Percentiles rank a stretch among this genome's conserved stretches.
phyloP scores from a whole-genome alignment of 1,284 basidiomycete genomes.

The Naganishia albida region DNA sequence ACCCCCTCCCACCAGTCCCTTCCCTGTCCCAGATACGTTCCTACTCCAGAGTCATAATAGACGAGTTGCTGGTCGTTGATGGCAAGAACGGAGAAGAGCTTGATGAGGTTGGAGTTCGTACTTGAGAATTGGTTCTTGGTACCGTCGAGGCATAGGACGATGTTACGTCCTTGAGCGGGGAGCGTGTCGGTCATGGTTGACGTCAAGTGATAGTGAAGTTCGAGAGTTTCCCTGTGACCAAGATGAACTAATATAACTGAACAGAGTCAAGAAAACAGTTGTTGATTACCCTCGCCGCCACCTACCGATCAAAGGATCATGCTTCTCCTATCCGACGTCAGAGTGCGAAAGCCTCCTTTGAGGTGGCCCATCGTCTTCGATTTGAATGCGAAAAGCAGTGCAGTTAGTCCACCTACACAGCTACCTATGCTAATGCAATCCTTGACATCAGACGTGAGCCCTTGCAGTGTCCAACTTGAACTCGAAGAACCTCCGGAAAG shows the following conservation, averaged over 20 bases:
- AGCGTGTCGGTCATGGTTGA: neutral
- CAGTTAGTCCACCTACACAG: too few relatives aligned
- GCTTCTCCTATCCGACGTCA: neutral
- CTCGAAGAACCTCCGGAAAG: too few relatives aligned
- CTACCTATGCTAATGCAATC: too few relatives aligned
- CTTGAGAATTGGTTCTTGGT: conserved; percentile 38
- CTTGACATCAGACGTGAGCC: too few relatives aligned
- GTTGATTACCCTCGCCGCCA: neutral
- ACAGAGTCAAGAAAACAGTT: neutral
- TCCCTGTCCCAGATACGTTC: conserved; percentile 29
- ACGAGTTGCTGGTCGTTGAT: conserved; percentile 35
- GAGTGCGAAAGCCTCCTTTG: neutral
- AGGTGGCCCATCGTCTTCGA: too few relatives aligned
- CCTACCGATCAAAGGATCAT: neutral
- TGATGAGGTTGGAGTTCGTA: conserved; percentile 42
- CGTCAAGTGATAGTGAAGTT: too few relatives aligned
- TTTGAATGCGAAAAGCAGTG: too few relatives aligned
- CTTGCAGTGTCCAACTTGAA: too few relatives aligned
- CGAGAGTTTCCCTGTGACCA: too few relatives aligned
- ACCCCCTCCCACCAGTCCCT: conserved; percentile 18
- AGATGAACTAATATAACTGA: too few relatives aligned
- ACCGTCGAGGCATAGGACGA: conserved; percentile 43
- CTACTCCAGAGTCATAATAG: conserved; percentile 39
- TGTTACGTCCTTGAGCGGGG: conserved; percentile 32
- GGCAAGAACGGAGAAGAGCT: conserved; percentile 35